Evolutionary conservation across 2,329 filamentous ascomycete species (phyloP).

Genomic region (Periconia macrospinosa): DNA sequence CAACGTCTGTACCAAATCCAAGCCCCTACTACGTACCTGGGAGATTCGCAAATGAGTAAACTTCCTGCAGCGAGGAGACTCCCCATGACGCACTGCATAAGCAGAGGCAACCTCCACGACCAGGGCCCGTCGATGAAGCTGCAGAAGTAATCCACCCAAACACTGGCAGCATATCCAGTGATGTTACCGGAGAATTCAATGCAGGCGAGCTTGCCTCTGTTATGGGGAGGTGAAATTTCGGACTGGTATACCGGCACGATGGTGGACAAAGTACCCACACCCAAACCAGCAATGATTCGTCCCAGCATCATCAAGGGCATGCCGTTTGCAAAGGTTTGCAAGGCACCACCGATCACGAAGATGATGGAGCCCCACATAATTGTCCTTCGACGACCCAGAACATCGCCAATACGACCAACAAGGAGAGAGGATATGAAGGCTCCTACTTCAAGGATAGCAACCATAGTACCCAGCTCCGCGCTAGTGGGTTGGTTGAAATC

Average conservation of each 20-base stretch:
- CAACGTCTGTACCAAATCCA: background rate
- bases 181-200: constrained; percentile 99
- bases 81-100: constrained; percentile 96
- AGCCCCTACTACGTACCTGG: constrained; percentile 62
- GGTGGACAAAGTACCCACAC: constrained; percentile 54
- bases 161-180: constrained; percentile 89
- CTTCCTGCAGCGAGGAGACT: constrained; percentile 81
- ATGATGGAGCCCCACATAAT: constrained; percentile 93
- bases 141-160: constrained; percentile 98
- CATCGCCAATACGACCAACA: constrained; percentile 86
- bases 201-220: constrained; percentile 90
- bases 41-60: constrained; percentile 93
- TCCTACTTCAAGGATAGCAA: constrained; percentile 92
- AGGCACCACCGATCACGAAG: constrained; percentile 79
- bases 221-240: constrained; percentile 82
- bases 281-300: constrained; percentile 54
- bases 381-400: constrained; percentile 84
- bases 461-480: constrained; percentile 93
- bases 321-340: constrained; percentile 78
- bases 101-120: constrained; percentile 86
- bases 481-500: constrained; percentile 89
- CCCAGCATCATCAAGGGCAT: constrained; percentile 81
- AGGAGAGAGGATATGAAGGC: constrained; percentile 86
- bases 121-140: constrained; percentile 82
- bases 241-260: constrained; percentile 59